Percentiles rank a stretch among this genome's conserved stretches.
These are phyloP conservation scores for Tetrapisispora iriomotensis DNA, from an alignment of 805 yeast genomes.

Conservation along the genomic window DNA sequence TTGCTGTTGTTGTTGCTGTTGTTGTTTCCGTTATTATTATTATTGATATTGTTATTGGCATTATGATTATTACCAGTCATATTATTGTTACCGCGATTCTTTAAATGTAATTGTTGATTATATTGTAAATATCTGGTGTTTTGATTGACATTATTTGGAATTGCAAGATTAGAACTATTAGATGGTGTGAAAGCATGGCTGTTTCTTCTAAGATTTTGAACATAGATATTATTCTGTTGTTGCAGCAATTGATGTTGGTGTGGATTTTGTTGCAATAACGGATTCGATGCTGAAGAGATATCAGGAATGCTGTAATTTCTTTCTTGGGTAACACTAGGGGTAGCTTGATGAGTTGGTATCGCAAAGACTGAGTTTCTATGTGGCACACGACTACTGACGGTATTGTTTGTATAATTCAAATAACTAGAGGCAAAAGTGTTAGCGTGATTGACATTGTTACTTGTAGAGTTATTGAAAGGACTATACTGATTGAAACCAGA, in stretches of 20 bases:
- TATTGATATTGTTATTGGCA: too few relatives aligned
- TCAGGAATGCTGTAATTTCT: slow-evolving; percentile 2
- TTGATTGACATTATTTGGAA: too few relatives aligned
- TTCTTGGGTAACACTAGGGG: neutral
- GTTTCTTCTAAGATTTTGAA: too few relatives aligned
- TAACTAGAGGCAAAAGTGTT: neutral
- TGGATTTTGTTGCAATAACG: neutral
- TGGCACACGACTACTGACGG: neutral
- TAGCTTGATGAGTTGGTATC: neutral
- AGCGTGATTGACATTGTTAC: neutral
- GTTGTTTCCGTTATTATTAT: too few relatives aligned
- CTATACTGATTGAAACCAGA: neutral
- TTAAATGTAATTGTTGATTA: neutral
- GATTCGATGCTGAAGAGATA: neutral
- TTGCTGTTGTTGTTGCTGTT: neutral
- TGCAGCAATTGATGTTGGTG: neutral
- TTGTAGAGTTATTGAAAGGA: neutral
- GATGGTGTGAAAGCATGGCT: too few relatives aligned
- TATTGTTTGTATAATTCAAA: neutral
- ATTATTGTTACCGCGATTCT: too few relatives aligned
- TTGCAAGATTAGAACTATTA: too few relatives aligned
- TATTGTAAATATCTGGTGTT: slow-evolving; percentile 1
- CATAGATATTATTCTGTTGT: too few relatives aligned
- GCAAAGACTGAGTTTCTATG: slow-evolving; percentile 2
- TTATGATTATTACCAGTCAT: too few relatives aligned